Evolutionary conservation across 106 monocot species (phyloP).

Genomic region (Dendrobium officinale): DNA sequence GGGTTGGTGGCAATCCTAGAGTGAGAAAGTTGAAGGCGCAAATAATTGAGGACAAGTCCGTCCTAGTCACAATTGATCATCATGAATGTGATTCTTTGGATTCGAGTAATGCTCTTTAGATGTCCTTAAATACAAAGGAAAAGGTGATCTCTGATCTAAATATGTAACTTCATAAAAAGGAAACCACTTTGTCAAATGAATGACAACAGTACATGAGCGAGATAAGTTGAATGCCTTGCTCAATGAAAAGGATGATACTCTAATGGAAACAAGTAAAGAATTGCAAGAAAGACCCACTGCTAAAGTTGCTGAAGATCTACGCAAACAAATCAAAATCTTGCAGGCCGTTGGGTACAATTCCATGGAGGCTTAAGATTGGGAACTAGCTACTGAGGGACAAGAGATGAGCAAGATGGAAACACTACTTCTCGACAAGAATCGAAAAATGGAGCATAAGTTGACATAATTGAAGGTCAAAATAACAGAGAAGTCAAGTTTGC

Average conservation of each 20-base stretch:
- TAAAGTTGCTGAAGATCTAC: slow-evolving; percentile 85
- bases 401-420: slow-evolving; percentile 78
- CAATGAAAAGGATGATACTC: slow-evolving; percentile 70
- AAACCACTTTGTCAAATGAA: slow-evolving; percentile 66
- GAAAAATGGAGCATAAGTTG: slow-evolving; percentile 98
- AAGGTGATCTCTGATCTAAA: slow-evolving; percentile 40
- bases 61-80: too few species aligned
- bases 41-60: too few species aligned
- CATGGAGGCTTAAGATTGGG: too few species aligned
- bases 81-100: slow-evolving; percentile 36
- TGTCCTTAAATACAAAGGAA: slow-evolving; percentile 85
- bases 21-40: too few species aligned
- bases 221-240: slow-evolving; percentile 61
- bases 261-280: slow-evolving; percentile 65
- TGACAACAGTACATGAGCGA: slow-evolving; percentile 72
- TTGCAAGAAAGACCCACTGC: slow-evolving; percentile 80
- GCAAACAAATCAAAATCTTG: slow-evolving; percentile 87
- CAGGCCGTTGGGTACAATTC: slow-evolving; percentile 28
- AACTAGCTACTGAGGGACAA: slow-evolving; percentile 62
- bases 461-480: slow-evolving; percentile 97
- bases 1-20: too few species aligned
- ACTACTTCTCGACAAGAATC: slow-evolving; percentile 89
- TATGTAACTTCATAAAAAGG: slow-evolving; percentile 77
- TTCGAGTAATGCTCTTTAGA: slow-evolving; percentile 62
- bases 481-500: slow-evolving; percentile 51